Evolutionary conservation across 2,329 filamentous ascomycete genomes (phyloP).

Genomic region (Talaromyces sp.): DNA sequence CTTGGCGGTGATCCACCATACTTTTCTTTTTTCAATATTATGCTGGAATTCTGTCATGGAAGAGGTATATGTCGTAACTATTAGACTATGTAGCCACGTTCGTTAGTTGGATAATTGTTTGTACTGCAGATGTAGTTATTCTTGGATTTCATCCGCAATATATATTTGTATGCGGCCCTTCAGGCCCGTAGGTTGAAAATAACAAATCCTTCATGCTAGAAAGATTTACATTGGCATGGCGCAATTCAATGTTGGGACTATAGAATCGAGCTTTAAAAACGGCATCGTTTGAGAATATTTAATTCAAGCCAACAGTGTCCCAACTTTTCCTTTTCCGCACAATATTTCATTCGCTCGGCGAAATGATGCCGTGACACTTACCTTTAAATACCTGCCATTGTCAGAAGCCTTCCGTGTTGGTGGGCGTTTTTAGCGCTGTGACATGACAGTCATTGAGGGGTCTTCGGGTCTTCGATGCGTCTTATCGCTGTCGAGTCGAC

Average conservation of each 20-base stretch:
- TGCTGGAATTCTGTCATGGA: not conserved
- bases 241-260: not conserved
- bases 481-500: not conserved
- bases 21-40: not conserved
- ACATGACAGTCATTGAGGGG: not conserved
- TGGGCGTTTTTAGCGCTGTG: slow-evolving; percentile 5
- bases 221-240: not conserved
- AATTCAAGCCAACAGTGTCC: not conserved
- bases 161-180: not conserved
- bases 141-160: not conserved
- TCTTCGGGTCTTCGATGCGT: not conserved
- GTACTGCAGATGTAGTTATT: not conserved
- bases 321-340: not conserved
- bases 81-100: not conserved
- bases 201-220: not conserved
- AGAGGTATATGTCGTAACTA: not conserved
- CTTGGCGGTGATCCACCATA: not conserved
- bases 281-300: not conserved
- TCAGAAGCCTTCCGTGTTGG: not conserved
- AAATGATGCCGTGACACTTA: not conserved
- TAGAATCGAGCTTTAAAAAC: not conserved
- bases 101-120: not conserved
- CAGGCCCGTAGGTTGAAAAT: not conserved
- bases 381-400: not conserved
- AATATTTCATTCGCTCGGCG: not conserved